phyloP scores from a whole-genome alignment of 495 filamentous ascomycete species.

The Penicillium cataractarum region DNA sequence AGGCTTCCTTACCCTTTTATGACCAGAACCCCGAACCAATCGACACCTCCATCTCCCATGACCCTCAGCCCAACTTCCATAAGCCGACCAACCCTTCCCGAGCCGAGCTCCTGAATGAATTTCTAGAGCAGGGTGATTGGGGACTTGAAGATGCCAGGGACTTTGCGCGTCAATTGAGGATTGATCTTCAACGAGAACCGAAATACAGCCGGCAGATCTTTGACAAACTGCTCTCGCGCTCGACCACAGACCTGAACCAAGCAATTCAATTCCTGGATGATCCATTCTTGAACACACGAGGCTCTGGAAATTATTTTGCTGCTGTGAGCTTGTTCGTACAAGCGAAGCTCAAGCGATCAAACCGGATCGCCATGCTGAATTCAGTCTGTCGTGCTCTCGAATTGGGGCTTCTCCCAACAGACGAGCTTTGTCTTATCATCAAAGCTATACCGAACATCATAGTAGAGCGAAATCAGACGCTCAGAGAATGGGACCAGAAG shows the following conservation, averaged over 20 bases:
- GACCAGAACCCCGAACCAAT: conserved; percentile 26
- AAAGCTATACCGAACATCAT: conserved; percentile 27
- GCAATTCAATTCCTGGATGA: conserved; percentile 50
- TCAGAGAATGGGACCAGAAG: conserved; percentile 20
- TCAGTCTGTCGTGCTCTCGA: conserved; percentile 41
- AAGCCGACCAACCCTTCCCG: conserved; percentile 6
- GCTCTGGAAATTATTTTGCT: conserved; percentile 44
- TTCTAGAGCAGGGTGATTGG: conserved; percentile 24
- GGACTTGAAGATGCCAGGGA: conserved; percentile 34
- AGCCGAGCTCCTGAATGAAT: conserved; percentile 22
- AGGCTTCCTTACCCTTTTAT: conserved; percentile 24
- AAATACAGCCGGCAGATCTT: conserved; percentile 48
- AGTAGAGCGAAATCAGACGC: conserved; percentile 23
- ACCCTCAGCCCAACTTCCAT: conserved; percentile 2
- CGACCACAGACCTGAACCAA: conserved; percentile 23
- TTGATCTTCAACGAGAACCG: conserved; percentile 45
- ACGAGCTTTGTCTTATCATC: conserved; percentile 42
- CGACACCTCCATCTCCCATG: conserved; percentile 9
- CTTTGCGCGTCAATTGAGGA: conserved; percentile 30
- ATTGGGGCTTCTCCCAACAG: conserved; percentile 40
- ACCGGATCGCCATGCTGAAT: conserved; percentile 28
- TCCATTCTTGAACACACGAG: conserved; percentile 40
- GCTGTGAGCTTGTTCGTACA: conserved; percentile 28
- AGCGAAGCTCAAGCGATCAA: conserved; percentile 17
- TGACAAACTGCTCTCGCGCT: conserved; percentile 34